These are phyloP conservation scores for Calendula officinalis DNA, from an alignment of 129 eudicot species.

Conservation along the genomic window DNA sequence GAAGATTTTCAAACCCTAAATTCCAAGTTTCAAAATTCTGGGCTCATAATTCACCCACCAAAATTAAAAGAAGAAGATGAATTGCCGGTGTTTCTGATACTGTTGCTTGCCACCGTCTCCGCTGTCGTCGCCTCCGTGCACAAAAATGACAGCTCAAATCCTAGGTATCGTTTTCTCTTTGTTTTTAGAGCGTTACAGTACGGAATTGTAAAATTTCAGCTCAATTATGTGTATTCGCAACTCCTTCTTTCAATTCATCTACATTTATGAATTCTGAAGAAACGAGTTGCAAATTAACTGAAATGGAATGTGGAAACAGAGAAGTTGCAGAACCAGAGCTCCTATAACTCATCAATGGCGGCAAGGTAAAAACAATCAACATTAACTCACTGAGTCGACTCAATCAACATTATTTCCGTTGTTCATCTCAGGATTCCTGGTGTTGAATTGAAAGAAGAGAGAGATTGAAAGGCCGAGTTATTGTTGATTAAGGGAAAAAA, in stretches of 20 bases:
- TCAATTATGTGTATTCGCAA: slow-evolving; percentile 13
- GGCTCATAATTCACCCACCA: too few relatives aligned
- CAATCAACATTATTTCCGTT: slow-evolving; percentile 33
- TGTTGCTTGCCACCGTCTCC: slow-evolving; percentile 19
- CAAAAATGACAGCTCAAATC: slow-evolving; percentile 3
- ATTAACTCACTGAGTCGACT: slow-evolving; percentile 30
- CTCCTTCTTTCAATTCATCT: not conserved
- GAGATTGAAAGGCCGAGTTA: too few relatives aligned
- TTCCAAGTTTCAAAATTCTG: too few relatives aligned
- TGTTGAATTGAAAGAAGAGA: too few relatives aligned
- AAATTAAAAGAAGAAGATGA: too few relatives aligned
- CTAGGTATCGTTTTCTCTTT: slow-evolving; percentile 32
- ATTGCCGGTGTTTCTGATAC: slow-evolving; percentile 41
- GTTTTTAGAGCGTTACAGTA: slow-evolving; percentile 1
- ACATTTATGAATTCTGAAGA: not conserved
- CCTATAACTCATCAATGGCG: slow-evolving; percentile 72
- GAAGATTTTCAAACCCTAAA: too few relatives aligned
- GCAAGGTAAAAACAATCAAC: slow-evolving; percentile 39
- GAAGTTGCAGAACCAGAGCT: slow-evolving; percentile 45
- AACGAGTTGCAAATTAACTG: not conserved
- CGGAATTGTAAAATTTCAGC: slow-evolving; percentile 10
- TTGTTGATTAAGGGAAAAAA: too few relatives aligned
- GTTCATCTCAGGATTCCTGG: slow-evolving; percentile 32
- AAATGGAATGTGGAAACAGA: slow-evolving; percentile 50
- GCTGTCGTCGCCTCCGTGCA: slow-evolving; percentile 25